Percentiles rank a stretch among this genome's conserved stretches.
phyloP scores from a whole-genome alignment of 2,329 filamentous ascomycete species.

The Raffaelea deltoideospora region DNA sequence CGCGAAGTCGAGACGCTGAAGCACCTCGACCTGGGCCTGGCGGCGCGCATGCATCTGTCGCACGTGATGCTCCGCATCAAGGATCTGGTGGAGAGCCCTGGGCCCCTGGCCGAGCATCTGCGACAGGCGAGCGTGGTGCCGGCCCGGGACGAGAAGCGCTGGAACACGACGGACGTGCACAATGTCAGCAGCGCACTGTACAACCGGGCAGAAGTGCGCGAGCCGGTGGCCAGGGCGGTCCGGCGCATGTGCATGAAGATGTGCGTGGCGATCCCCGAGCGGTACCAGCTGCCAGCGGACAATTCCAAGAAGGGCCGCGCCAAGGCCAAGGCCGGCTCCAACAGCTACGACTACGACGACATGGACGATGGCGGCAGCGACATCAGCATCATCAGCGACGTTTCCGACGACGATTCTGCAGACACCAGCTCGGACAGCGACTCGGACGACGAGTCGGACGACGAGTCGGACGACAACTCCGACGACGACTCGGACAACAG shows the following conservation, averaged over 20 bases:
- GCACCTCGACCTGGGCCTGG: constrained; percentile 42
- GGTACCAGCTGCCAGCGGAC: constrained; percentile 15
- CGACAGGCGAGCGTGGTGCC: constrained; percentile 24
- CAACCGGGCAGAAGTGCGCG: constrained; percentile 34
- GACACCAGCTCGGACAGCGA: background rate
- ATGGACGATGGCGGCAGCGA: background rate
- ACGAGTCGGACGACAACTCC: constrained; percentile 17
- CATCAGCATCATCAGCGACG: background rate
- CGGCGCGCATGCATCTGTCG: constrained; percentile 39
- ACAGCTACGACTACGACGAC: constrained; percentile 10
- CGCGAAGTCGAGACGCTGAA: constrained; percentile 42
- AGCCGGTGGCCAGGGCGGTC: constrained; percentile 32
- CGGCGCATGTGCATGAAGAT: constrained; percentile 32
- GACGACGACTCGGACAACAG: constrained; percentile 11
- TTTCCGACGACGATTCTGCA: background rate
- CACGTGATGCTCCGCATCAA: constrained; percentile 39
- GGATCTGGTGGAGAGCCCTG: constrained; percentile 32
- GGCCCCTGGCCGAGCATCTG: constrained; percentile 19
- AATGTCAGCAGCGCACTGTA: constrained; percentile 45
- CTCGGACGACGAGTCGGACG: background rate
- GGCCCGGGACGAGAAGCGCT: constrained; percentile 30
- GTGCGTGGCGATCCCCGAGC: constrained; percentile 30
- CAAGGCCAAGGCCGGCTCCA: constrained; percentile 18
- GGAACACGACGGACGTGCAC: constrained; percentile 34
- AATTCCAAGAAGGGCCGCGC: too few relatives aligned